Evolutionary conservation across 176 grass and related monocot genomes (phyloP), one percentile per base, ranked within the genome.

Genomic region (Aechmea fasciata): DNA sequence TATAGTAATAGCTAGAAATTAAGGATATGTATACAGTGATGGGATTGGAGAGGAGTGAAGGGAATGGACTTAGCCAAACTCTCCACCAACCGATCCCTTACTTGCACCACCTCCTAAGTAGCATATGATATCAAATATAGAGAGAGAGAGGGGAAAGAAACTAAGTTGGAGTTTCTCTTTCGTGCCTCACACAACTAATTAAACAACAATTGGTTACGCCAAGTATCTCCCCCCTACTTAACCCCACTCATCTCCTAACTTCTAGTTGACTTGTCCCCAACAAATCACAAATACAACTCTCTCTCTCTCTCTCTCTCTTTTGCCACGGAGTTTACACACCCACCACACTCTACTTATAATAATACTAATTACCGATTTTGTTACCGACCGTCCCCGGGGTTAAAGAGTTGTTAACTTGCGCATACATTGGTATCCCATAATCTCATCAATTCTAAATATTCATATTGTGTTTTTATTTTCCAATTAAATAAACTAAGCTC

Each of bases 61-160:
- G 18, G 54, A 19, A 87, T 69, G 54, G 80, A 68, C 79, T 61
- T 76, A 79, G 77, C 77, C 72, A 73, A 18, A 68, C 68, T 33
- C 53, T 57, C 53, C 3, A 79, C 67, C 26, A 73, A 68, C 10
- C 48, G 76, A 85, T 85, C 71, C 71, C 51, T 29, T 57, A 64
- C 51, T 74, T 78, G 75, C 75, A 74, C 77, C 74, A 70, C 71
- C 48, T 33, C 33, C 29, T 51, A 73, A 41, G 0, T 41, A 41
- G 33, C 33, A 63, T 68, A 51, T 73, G 63, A 71, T 83, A 69
- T 2, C n/a, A 77, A 20, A 65, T 71, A 29, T 64, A 69, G 64
- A 64, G 76, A 69, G 48, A 79, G 51, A 51, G 12, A 55, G 25
- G 48, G 20, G 64, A 76, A 7, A 15, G 54, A 57, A 18, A 57